Evolutionary conservation across 257 asterid genomes (phyloP), one percentile per base, ranked within the genome.

Genomic region (Nicotiana otophora): DNA sequence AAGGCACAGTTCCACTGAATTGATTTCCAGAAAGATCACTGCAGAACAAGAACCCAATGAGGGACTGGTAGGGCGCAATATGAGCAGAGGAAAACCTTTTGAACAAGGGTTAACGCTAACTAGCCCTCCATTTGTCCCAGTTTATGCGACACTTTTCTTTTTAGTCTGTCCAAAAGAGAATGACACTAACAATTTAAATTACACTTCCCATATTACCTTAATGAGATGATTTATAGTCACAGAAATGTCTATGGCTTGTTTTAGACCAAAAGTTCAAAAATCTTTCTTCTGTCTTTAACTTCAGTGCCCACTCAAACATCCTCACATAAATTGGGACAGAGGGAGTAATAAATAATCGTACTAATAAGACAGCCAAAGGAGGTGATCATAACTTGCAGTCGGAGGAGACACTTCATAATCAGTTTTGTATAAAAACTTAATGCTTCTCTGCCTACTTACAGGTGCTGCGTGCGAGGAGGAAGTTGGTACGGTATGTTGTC

Each of bases 401-500:
- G 15, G 60, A 72, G 61, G 61, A 72, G 79, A 46, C 15, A 46
- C 64, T 42, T 64, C 77, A 46, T 26, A 55, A 63, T 48, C 51
- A 62, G 61, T 28, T 28, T 3, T 23, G 77, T 80, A 26, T 15
- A 67, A 74, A 77, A 70, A 39, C 39, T 19, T 30, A 55, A 72
- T 70, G 58, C 51, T 69, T 82, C 72, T 74, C 48, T 39, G 75
- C 74, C 14, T 63, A 75, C 96, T 86, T 89, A 92, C 96, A 92
- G 78, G 51, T 69, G 81, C 30, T 87, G 85, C 82, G 83, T 63
- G 67, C 85, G 87, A 34, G 93, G 92, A 66, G 96, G 96, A 83
- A 92, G 94, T 81, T 89, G 93, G 83, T 88, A 92, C 0, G 96
- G 96, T 78, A 92, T 81, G 84, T 84, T 88, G 84, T 86, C 88